Conservation (phyloP, 306 rosid genomes). For the Sindora glabra region DNA sequence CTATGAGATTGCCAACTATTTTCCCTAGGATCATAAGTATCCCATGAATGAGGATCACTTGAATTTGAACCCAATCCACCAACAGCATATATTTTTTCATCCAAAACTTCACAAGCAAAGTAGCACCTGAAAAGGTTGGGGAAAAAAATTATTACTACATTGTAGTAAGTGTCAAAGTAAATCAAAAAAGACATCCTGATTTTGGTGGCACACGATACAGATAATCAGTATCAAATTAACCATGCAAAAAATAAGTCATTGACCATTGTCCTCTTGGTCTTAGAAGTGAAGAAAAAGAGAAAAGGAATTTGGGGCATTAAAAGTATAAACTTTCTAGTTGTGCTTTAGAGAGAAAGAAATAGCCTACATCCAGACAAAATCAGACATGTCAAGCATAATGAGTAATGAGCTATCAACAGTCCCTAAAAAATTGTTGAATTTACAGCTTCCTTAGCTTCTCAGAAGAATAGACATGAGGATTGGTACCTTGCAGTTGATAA, state of each 20-base stretch:
- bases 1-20: conserved; percentile 46
- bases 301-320: not conserved
- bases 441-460: not conserved
- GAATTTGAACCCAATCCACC: conserved; percentile 73
- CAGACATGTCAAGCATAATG: not conserved
- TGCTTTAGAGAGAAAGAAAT: too few relatives aligned
- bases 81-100: conserved; percentile 63
- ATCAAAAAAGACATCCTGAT: not conserved
- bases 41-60: conserved; percentile 74
- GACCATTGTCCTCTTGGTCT: too few relatives aligned
- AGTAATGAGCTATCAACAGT: too few relatives aligned
- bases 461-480: not conserved
- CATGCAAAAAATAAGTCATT: not conserved
- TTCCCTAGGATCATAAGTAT: conserved; percentile 51
- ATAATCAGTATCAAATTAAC: not conserved
- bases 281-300: too few relatives aligned
- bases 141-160: not conserved
- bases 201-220: not conserved
- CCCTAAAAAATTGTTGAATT: too few relatives aligned
- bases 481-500: conserved; percentile 75
- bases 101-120: conserved; percentile 73
- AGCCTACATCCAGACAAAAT: not conserved
- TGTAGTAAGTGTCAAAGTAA: not conserved
- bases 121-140: conserved; percentile 53
- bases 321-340: not conserved